Base-by-base conservation (phyloP, 2,329 filamentous ascomycete genomes). In the Calonectria multiphialidica region DNA sequence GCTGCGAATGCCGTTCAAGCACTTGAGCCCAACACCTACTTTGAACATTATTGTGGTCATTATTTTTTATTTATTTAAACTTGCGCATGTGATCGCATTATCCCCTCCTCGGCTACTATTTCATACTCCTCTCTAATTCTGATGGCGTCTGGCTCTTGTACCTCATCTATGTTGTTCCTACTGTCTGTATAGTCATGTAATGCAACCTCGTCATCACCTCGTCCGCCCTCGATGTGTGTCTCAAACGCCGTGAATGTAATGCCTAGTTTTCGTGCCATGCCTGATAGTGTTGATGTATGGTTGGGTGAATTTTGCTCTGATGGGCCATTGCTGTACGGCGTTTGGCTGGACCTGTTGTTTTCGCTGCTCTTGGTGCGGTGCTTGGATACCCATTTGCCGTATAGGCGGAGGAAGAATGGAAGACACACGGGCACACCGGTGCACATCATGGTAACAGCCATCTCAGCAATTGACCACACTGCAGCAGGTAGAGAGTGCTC, bases 371-470 rank as follows among this genome's bases (percentile, higher is more conserved):
- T 28, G 4, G 23, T 28, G 10, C 15, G 37, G 44, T 45, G 9
- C 15, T 62, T 62, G 9, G 57, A 62, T 7, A 25, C 45, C 57
- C 57, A 45, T 62, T 62, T 62, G 4, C 40, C 57, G 18, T 62
- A 45, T 9, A 62, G 8, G 7, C 18, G n/a, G 5, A 42, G 15
- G 40, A 62, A 62, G 23, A 45, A 44, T 13, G 57, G 57, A 13
- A 42, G 40, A 23, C 57, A 62, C 12, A 62, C 57, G 16, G 57
- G 57, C 9, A 62, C 40, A 13, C 57, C 57, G 4, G 40, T 62
- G 12, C 57, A 62, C 37, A 62, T 45, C 57, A 62, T 62, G 3
- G 57, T 62, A 33, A 62, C 57, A 5, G 57, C 37, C 37, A 62
- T 45, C 33, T 62, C 57, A 21, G 57, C 57, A 30, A 62, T 33